These are phyloP conservation scores for Thalassia testudinum DNA, from an alignment of 116 monocot species.

Conservation along the genomic window DNA sequence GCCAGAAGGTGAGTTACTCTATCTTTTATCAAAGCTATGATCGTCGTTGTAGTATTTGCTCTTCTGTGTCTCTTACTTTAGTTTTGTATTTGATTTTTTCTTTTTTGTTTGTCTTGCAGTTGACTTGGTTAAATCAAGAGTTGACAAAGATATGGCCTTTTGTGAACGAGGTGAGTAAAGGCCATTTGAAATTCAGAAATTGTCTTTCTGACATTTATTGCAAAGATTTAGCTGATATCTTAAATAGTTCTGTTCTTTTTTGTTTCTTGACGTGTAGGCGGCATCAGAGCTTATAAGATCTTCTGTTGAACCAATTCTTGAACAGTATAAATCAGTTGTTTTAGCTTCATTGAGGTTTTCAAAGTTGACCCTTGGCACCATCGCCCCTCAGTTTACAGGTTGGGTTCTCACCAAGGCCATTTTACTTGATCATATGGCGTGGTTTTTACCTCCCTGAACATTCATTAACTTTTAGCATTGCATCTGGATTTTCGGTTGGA, in stretches of 20 bases:
- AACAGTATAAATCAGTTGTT: conserved; percentile 66
- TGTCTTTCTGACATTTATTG: no score
- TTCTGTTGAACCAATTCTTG: conserved; percentile 83
- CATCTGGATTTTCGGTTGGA: no score
- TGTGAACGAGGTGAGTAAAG: conserved; percentile 49
- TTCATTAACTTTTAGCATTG: no score
- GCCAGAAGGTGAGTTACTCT: conserved; percentile 55
- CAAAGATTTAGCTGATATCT: no score
- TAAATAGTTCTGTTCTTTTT: no score
- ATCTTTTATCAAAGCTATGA: neutral
- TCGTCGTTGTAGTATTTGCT: neutral
- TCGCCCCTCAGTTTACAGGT: conserved; percentile 98
- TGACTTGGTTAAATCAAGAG: conserved; percentile 77
- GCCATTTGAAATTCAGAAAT: no score
- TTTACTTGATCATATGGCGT: no score
- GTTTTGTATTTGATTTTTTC: no score
- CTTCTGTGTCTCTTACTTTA: no score
- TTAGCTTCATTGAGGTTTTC: conserved; percentile 81
- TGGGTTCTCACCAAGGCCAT: no score
- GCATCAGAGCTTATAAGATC: conserved; percentile 83
- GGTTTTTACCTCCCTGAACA: no score
- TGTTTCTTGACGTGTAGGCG: conserved; percentile 23
- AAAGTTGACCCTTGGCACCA: conserved; percentile 92
- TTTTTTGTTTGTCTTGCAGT: conserved; percentile 32
- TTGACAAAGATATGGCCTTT: conserved; percentile 91